Evolutionary conservation across 2,329 filamentous ascomycete genomes (phyloP), one percentile per base, ranked within the genome.

Genomic region (Colletotrichum australisinense): DNA sequence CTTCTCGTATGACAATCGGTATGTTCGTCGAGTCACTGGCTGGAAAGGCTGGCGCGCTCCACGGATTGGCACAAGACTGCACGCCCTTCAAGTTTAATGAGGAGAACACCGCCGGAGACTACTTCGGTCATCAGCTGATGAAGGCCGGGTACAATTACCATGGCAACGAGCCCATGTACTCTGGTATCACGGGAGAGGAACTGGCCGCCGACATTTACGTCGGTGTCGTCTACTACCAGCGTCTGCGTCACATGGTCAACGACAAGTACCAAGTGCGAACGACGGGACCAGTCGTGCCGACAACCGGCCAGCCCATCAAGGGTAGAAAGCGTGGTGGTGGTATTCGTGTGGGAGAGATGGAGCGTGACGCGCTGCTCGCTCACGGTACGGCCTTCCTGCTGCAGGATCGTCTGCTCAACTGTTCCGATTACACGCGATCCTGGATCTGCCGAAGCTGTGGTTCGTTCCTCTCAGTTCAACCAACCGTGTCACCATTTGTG

Each of bases 331-430:
- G 96, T 84, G 97, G 96, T 80, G 97, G 97, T 86, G 97, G 97
- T 92, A 98, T 99, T 81, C 95, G 97, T 88, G 96, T 99, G 35
- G 97, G 97, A 84, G 97, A 99, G 84, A 99, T 99, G 97, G 97
- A 99, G 86, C 93, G 97, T 77, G 97, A 99, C 83, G 94, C 96
- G 4, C 88, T 99, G 26, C 90, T 99, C 70, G 97, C 97, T 5
- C 97, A 99, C 87, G 97, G 97, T 28, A 97, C 95, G 2, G 95
- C 96, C 4, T 98, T 97, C 86, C 84, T 99, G 73, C 89, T 99
- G 6, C 97, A 99, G 82, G 97, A 99, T 83, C 93, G 97, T 72
- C 88, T 99, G 73, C 92, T 99, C 87, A 98, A 99, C 86, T 99
- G 97, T 85, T 97, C 94, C 65, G 97, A 99, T 83, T 97, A 98